Evolutionary conservation across 768 basidiomycete species (phyloP), one percentile per base, ranked within the genome.

Genomic region (Agrocybe pediades): DNA sequence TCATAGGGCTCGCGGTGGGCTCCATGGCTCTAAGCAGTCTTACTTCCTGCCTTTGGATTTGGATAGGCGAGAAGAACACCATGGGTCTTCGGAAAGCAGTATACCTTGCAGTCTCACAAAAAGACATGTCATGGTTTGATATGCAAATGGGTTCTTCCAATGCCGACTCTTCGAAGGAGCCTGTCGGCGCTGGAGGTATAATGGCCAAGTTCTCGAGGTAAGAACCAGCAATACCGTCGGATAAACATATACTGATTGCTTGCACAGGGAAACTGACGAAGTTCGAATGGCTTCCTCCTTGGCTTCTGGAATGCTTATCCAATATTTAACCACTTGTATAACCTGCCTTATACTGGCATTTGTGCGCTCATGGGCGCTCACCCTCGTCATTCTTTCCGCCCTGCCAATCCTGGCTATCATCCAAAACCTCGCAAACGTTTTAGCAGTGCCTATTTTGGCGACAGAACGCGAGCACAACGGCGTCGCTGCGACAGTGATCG

Each of bases 61-160:
- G 85, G 74, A 83, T 87, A 6, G 94, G 93, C 6, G 96, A 98
- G 67, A 75, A 82, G 53, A 91, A 92, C 57, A 84, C 86, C 6
- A 74, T 86, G 62, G 78, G 79, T 7, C 71, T 96, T 16, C 73
- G 95, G 54, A 77, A 79, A 62, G 73, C 74, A 46, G 86, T 95
- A 5, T 96, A 91, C 65, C 62, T 66, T 2, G 81, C 85, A 2
- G 82, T 97, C 21, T 79, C 84, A 9, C 65, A 65, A 23, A 87
- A 87, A 62, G 85, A 86, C n/a, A 86, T 96, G 81, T 76, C 79
- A n/a, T 96, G 94, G 95, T 97, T 94, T 65, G 94, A 97, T 69
- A 70, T 81, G 33, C 86, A 90, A 51, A 86, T 88, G 80, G 84
- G 82, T 44, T 70, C 73, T 20, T 44, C 60, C 8, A 85, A 84